Conservation (phyloP, 768 basidiomycete genomes). For the Leccinum truebloodii region DNA sequence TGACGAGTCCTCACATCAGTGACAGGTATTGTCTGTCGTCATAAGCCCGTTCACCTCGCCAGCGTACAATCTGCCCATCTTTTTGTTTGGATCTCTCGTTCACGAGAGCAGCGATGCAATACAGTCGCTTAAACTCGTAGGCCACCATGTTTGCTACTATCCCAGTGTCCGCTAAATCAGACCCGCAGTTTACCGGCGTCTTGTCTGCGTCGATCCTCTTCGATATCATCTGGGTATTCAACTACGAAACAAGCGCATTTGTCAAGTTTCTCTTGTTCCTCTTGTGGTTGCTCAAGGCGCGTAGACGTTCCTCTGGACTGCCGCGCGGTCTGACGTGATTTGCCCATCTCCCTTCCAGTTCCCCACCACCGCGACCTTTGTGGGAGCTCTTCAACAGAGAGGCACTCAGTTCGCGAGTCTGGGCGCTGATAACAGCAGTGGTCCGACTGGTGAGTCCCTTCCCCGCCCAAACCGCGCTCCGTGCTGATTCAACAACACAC, state of each 20-base stretch:
- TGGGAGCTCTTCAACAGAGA: slow-evolving; percentile 54
- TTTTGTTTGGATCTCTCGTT: slow-evolving; percentile 74
- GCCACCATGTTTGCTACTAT: not conserved
- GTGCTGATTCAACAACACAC: not conserved
- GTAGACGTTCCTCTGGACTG: slow-evolving; percentile 4
- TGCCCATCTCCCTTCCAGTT: slow-evolving; percentile 38
- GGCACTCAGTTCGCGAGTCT: slow-evolving; percentile 56
- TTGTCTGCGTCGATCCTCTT: slow-evolving; percentile 61
- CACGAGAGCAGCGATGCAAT: slow-evolving; percentile 67
- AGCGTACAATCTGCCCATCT: slow-evolving; percentile 79
- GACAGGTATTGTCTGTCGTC: slow-evolving; percentile 61
- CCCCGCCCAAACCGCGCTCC: not conserved
- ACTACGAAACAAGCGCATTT: slow-evolving; percentile 55
- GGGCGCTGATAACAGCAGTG: slow-evolving; percentile 48
- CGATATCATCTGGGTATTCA: slow-evolving; percentile 72
- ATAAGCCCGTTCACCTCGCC: slow-evolving; percentile 58
- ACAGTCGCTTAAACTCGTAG: slow-evolving; percentile 65
- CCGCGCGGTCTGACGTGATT: not conserved
- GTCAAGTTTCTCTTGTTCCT: slow-evolving; percentile 55
- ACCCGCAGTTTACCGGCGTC: slow-evolving; percentile 60
- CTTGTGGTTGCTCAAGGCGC: slow-evolving; percentile 60
- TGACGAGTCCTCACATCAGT: not conserved
- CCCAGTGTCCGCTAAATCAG: not conserved
- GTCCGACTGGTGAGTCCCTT: slow-evolving; percentile 53
- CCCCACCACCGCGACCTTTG: slow-evolving; percentile 58